Evolutionary conservation across 1,284 basidiomycete species (phyloP).

Genomic region (Trametes versicolor): DNA sequence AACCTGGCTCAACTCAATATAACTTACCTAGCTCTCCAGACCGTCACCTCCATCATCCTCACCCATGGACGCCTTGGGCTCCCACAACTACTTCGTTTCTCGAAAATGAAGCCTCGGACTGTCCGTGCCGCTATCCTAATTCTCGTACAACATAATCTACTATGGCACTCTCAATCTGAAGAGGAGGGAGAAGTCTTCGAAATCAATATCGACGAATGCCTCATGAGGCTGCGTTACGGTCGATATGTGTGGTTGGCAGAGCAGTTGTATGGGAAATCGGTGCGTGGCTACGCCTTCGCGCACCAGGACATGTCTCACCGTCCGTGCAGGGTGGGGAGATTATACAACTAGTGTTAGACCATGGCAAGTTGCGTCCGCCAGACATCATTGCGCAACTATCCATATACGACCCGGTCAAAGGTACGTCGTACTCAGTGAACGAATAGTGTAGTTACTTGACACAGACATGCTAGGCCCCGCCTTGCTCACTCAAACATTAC

Average conservation of each 20-base stretch:
- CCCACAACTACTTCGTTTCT: constrained; percentile 73
- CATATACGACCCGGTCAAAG: constrained; percentile 61
- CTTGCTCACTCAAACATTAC: constrained; percentile 65
- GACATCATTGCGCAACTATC: constrained; percentile 72
- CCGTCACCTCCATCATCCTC: constrained; percentile 84
- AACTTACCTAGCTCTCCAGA: constrained; percentile 53
- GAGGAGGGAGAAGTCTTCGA: constrained; percentile 84
- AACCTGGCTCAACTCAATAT: not conserved
- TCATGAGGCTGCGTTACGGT: constrained; percentile 82
- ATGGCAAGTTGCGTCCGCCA: constrained; percentile 86
- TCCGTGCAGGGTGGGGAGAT: constrained; percentile 73
- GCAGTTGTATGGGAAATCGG: constrained; percentile 73
- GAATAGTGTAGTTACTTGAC: not conserved
- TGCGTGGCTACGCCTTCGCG: constrained; percentile 41
- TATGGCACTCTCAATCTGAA: constrained; percentile 83
- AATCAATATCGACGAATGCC: constrained; percentile 82
- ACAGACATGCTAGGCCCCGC: constrained; percentile 51
- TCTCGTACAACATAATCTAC: constrained; percentile 92
- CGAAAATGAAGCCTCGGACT: constrained; percentile 71
- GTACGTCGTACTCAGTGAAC: constrained; percentile 47
- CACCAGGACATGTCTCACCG: not conserved
- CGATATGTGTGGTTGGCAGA: constrained; percentile 81
- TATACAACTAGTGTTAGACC: constrained; percentile 79
- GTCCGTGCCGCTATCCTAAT: constrained; percentile 82
- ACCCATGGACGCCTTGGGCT: constrained; percentile 86